These are phyloP conservation scores for Entophlyctis helioformis DNA, from an alignment of 192 early-diverging fungal species.

Conservation along the genomic window DNA sequence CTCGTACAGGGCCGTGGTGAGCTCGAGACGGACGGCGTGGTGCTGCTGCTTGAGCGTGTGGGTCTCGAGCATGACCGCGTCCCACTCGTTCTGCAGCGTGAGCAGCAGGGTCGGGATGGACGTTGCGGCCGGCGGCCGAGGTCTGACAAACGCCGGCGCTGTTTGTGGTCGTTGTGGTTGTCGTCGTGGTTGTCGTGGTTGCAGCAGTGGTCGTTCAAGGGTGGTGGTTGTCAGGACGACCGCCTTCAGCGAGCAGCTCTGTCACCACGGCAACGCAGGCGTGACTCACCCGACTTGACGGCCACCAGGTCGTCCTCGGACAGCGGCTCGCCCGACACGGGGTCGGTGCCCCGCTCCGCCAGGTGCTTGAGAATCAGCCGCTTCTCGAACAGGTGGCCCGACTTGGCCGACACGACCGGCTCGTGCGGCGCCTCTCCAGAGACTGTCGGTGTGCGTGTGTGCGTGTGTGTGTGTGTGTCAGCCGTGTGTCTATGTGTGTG, in stretches of 20 bases:
- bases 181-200: too few relatives aligned
- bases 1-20: constrained; percentile 89
- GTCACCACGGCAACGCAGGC: not conserved
- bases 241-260: too few relatives aligned
- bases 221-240: too few relatives aligned
- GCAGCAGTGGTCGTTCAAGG: too few relatives aligned
- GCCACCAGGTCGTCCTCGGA: constrained; percentile 60
- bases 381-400: constrained; percentile 79
- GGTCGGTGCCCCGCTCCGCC: constrained; percentile 69
- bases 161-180: not conserved
- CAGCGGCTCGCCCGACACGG: constrained; percentile 63
- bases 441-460: too few relatives aligned
- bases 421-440: constrained; percentile 79
- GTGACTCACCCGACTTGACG: constrained; percentile 36
- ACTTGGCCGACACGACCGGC: constrained; percentile 79
- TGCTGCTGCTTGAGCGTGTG: constrained; percentile 87
- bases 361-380: constrained; percentile 81
- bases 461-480: too few relatives aligned
- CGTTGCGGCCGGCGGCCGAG: constrained; percentile 78
- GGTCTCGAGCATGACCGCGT: constrained; percentile 89
- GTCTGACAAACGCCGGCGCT: constrained; percentile 35
- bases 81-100: constrained; percentile 93
- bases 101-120: constrained; percentile 83
- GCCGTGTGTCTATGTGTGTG: too few relatives aligned
- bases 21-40: constrained; percentile 79